These are phyloP conservation scores for Xylaria curta DNA, from an alignment of 495 filamentous ascomycete species.

Conservation along the genomic window DNA sequence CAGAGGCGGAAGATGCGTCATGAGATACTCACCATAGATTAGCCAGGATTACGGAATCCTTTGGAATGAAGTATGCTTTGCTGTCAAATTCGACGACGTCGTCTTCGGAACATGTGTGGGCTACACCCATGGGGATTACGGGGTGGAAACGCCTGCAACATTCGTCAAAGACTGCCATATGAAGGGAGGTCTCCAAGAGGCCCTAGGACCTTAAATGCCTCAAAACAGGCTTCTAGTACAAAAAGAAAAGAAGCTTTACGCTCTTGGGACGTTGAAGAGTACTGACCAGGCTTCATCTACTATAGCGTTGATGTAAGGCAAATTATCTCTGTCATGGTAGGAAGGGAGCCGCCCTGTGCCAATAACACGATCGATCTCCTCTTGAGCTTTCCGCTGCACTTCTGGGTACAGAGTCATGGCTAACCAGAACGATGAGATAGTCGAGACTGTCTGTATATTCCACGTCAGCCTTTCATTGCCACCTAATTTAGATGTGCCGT, in stretches of 20 bases:
- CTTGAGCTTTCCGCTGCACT: constrained; percentile 36
- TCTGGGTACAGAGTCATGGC: constrained; percentile 28
- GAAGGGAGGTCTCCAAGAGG: not conserved
- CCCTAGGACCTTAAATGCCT: not conserved
- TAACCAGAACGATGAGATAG: constrained; percentile 28
- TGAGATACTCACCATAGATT: constrained; percentile 15
- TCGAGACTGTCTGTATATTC: not conserved
- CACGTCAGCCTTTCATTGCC: not conserved
- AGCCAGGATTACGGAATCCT: constrained; percentile 45
- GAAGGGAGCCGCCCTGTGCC: constrained; percentile 36
- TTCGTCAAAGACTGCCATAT: not conserved
- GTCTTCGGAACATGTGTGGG: constrained; percentile 43
- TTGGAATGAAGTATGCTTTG: constrained; percentile 47
- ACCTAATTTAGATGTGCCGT: not conserved
- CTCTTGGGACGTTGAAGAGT: not conserved
- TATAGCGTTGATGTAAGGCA: constrained; percentile 39
- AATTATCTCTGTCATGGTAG: constrained; percentile 33
- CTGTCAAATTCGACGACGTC: constrained; percentile 37
- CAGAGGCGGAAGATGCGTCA: not conserved
- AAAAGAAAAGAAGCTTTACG: not conserved
- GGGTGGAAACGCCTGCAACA: constrained; percentile 29
- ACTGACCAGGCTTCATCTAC: constrained; percentile 34
- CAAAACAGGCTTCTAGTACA: not conserved
- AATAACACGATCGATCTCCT: constrained; percentile 40
- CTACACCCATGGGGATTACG: constrained; percentile 34